A percentile compares a stretch with the other conserved stretches of the same genome.
Conservation (phyloP, 495 filamentous ascomycete genomes). For the Stereocaulon alpinum region DNA sequence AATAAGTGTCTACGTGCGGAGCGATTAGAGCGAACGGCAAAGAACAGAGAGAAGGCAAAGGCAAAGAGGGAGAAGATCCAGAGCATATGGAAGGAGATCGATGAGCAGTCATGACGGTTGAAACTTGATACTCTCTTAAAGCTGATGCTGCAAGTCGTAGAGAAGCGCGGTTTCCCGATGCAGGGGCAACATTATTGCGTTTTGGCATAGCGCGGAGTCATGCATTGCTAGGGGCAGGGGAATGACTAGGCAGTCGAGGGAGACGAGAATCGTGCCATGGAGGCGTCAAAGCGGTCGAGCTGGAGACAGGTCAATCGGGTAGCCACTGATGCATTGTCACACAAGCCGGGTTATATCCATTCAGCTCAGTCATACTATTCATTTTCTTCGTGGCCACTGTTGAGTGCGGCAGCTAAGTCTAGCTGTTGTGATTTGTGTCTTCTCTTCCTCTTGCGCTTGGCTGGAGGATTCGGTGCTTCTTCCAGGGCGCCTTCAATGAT, state of each 20-base stretch:
- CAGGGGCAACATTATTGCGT: not conserved
- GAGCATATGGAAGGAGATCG: conserved; percentile 72
- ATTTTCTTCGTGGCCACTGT: conserved; percentile 14
- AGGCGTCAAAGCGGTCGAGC: not conserved
- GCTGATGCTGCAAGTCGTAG: not conserved
- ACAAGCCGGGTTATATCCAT: not conserved
- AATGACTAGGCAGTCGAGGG: no score
- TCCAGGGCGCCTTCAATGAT: conserved; percentile 19
- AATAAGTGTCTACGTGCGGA: conserved; percentile 73
- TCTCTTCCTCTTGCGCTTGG: conserved; percentile 39
- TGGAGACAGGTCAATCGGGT: not conserved
- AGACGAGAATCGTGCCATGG: not conserved
- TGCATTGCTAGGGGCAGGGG: not conserved
- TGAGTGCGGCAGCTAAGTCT: conserved; percentile 7
- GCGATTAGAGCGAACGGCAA: conserved; percentile 60
- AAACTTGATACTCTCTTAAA: not conserved
- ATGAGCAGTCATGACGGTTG: conserved; percentile 50
- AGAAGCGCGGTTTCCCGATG: not conserved
- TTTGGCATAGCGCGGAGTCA: conserved; percentile 9
- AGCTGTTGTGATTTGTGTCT: conserved; percentile 29
- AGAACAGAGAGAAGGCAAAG: conserved; percentile 64
- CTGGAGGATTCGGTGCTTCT: conserved; percentile 21
- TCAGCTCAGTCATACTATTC: conserved; percentile 10
- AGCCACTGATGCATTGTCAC: not conserved
- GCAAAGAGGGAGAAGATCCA: conserved; percentile 57